Evolutionary conservation across 2,329 filamentous ascomycete species (phyloP).

Genomic region (Cercospora canescens): DNA sequence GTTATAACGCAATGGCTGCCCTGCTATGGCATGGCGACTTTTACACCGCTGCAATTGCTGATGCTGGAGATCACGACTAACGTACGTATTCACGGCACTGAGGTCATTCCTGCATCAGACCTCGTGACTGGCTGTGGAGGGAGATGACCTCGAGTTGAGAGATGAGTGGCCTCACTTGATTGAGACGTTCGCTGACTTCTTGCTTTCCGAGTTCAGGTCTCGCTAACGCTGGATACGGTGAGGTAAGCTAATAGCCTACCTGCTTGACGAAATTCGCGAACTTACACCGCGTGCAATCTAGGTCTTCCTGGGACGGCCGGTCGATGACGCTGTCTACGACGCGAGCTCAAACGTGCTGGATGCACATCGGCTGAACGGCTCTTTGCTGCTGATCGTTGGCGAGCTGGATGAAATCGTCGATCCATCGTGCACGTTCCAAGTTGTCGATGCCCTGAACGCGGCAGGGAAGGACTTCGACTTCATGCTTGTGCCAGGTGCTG

Average conservation of each 20-base stretch:
- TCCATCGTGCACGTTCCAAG: conserved; percentile 12
- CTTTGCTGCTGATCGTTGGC: conserved; percentile 6
- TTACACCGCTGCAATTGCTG: conserved; percentile 8
- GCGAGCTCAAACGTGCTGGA: conserved; percentile 10
- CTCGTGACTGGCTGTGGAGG: not conserved
- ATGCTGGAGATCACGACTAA: conserved; percentile 7
- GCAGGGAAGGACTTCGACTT: conserved; percentile 13
- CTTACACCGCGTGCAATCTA: conserved; percentile 5
- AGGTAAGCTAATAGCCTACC: not conserved
- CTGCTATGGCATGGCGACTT: conserved; percentile 13
- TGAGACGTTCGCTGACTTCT: not conserved
- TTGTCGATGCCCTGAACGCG: conserved; percentile 13
- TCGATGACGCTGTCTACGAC: conserved; percentile 9
- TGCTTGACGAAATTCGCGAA: not conserved
- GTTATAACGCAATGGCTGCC: conserved; percentile 4
- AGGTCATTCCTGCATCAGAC: not conserved
- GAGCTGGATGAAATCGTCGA: conserved; percentile 15
- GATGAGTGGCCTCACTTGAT: not conserved
- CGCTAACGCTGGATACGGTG: not conserved
- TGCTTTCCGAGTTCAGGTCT: not conserved
- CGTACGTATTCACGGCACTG: not conserved
- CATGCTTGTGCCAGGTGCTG: conserved; percentile 10
- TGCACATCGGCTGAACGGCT: conserved; percentile 3
- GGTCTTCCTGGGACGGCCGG: conserved; percentile 8
- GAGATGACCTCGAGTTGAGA: not conserved